Evolutionary conservation across 179 eudicot genomes (phyloP), one percentile per base, ranked within the genome.

Genomic region (Nepenthes alata): DNA sequence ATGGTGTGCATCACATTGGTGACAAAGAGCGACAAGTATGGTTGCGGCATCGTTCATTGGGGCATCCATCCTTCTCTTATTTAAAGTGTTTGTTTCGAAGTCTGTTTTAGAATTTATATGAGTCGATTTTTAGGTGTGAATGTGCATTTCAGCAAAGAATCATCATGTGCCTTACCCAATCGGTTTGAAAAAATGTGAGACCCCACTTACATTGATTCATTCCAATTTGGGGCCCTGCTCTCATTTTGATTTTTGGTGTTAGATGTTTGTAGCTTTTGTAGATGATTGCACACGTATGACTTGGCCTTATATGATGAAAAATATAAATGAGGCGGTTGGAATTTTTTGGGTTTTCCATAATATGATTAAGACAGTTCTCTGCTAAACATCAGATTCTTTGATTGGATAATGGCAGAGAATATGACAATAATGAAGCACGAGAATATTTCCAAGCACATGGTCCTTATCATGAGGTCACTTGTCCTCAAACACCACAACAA

Each of bases 261-360:
- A 12, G 34, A 3, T 64, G 60, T 64, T 53, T 53, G 59, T 64
- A 10, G 41, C 8, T 11, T 58, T 64, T 41, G 39, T 64, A 4
- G 59, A 54, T 64, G 51, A 64, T 64, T 64, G 39, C 13, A 64
- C 67, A 7, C 10, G 25, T 1, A 41, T 53, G 59, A 53, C 52
- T 2, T 64, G 67, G 67, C 7, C 55, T 0, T 54, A 54, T 25
- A 3, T 55, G 13, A 0, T 64, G 39, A 41, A 64, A 7, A 47
- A 55, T 6, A 64, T 39, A 34, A 4, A 4, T 41, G 41, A 54
- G 1, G 53, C 44, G 4, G 4, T 15, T 16, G 7, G 11, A 51
- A 25, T 53, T 2, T 62, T 62, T 38, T 6, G 47, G 12, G 1
- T n/a, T 7, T 62, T 62, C 10, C 36, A 53, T 9, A 5, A 52